Conservation (phyloP, 2,329 filamentous ascomycete species). For the Apiospora hydei region DNA sequence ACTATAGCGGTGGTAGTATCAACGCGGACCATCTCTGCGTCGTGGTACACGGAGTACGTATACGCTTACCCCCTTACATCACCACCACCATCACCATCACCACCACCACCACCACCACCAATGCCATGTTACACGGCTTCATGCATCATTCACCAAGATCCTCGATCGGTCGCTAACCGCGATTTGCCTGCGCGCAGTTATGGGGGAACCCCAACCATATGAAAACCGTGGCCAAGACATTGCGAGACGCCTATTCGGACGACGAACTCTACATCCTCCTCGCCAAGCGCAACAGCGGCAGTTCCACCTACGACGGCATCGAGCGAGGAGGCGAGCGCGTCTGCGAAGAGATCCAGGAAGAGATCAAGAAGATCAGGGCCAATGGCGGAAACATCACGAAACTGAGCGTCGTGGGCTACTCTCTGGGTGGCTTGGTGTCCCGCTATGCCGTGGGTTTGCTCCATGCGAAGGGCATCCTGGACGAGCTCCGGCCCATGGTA, state of each 20-base stretch:
- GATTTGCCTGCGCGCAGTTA: constrained; percentile 52
- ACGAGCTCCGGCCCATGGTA: constrained; percentile 80
- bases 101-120: background rate
- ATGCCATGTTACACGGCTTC: background rate
- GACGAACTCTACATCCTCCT: constrained; percentile 75
- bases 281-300: constrained; percentile 76
- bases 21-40: constrained; percentile 77
- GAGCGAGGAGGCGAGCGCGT: constrained; percentile 73
- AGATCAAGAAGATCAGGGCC: constrained; percentile 61
- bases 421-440: constrained; percentile 84
- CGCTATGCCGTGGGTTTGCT: constrained; percentile 88
- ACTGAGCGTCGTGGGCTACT: constrained; percentile 89
- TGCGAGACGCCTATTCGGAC: constrained; percentile 66
- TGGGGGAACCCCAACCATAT: constrained; percentile 84
- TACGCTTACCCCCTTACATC: constrained; percentile 26
- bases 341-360: constrained; percentile 71
- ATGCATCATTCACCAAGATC: constrained; percentile 28
- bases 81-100: background rate
- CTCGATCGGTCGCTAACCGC: constrained; percentile 33
- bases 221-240: constrained; percentile 68
- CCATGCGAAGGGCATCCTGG: constrained; percentile 80
- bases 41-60: constrained; percentile 75
- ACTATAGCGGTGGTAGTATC: constrained; percentile 58
- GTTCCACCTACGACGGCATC: constrained; percentile 75
- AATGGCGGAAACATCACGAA: constrained; percentile 77